Percentiles rank a stretch among this genome's conserved stretches.
These are phyloP conservation scores for Penicillium pulvis DNA, from an alignment of 495 filamentous ascomycete species.

Conservation along the genomic window DNA sequence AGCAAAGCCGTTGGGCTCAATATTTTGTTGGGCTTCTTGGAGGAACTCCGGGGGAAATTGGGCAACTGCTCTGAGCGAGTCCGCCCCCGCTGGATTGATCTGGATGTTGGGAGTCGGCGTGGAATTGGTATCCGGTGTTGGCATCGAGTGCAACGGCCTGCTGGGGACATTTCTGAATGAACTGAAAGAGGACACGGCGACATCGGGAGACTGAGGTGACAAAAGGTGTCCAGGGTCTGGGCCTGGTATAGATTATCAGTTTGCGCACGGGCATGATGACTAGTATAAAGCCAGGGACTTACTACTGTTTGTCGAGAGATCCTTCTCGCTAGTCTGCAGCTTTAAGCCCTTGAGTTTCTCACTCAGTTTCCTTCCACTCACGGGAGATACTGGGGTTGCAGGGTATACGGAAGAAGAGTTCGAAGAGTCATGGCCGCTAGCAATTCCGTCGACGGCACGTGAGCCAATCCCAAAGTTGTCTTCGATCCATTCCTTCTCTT, in stretches of 20 bases:
- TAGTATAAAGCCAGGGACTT: no score
- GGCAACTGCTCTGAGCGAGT: slow-evolving; percentile 33
- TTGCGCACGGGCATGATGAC: no score
- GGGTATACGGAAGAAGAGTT: no score
- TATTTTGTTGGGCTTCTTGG: slow-evolving; percentile 42
- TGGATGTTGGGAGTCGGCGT: slow-evolving; percentile 23
- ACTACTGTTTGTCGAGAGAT: no score
- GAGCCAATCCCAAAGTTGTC: no score
- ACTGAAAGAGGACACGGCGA: slow-evolving; percentile 66
- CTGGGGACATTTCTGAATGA: no score
- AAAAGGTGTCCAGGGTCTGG: slow-evolving; percentile 43
- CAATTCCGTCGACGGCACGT: no score
- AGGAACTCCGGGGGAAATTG: slow-evolving; percentile 45
- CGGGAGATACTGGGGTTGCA: slow-evolving; percentile 59
- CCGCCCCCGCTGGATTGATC: slow-evolving; percentile 11
- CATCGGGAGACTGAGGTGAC: slow-evolving; percentile 62
- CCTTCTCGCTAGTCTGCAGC: slow-evolving; percentile 67
- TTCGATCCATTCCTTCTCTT: slow-evolving; percentile 85
- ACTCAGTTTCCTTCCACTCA: slow-evolving; percentile 61
- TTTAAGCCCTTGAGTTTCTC: slow-evolving; percentile 78
- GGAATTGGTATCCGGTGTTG: slow-evolving; percentile 32
- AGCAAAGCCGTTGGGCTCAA: slow-evolving; percentile 35
- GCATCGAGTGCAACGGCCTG: no score
- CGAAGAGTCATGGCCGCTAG: no score
- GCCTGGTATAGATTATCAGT: no score